Evolutionary conservation across 1,139 yeast genomes (phyloP), one percentile per base, ranked within the genome.

Genomic region (Yamadazyma friedrichii): DNA sequence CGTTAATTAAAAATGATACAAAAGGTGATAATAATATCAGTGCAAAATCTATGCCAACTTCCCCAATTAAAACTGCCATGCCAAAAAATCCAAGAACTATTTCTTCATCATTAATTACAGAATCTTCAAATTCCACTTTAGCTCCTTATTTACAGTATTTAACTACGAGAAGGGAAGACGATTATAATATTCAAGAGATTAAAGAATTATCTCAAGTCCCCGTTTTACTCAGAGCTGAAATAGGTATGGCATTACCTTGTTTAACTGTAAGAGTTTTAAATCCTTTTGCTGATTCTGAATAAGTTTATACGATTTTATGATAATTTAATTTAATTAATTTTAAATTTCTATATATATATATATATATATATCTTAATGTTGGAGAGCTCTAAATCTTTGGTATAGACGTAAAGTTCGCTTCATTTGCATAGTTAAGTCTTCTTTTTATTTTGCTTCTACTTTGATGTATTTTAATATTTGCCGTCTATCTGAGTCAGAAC

Each of bases 161-260:
- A 26, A 64, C 64, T 28, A 80, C 84, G 2, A 72, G 86, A 48
- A 67, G 70, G 28, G 93, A 87, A 45, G 84, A 81, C 34, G 81
- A 74, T 31, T 68, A 76, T 45, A 62, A 64, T 48, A 78, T 93
- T 41, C 98, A 93, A 67, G 95, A 88, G 56, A 82, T 93, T 41
- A 74, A 78, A 47, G 94, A 88, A 54, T 68, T 91, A 54, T 76
- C 76, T 40, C 83, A 81, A 55, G 86, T 93, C 36, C 98, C 98
- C 12, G 82, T 93, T 15, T 70, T 93, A 47, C 70, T 93, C 47
- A 76, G 97, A 52, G 95, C 97, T 0, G 98, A 91, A 61, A 80
- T 89, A 42, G 97, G 96, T 40, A 88, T 88, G 91, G 89, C 95
- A 1, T 74, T 93, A 44, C 98, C 98, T 12, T 91, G 98, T 61